Evolutionary conservation across 306 rosid species (phyloP), one percentile per base, ranked within the genome.

Genomic region (Coriaria nepalensis): DNA sequence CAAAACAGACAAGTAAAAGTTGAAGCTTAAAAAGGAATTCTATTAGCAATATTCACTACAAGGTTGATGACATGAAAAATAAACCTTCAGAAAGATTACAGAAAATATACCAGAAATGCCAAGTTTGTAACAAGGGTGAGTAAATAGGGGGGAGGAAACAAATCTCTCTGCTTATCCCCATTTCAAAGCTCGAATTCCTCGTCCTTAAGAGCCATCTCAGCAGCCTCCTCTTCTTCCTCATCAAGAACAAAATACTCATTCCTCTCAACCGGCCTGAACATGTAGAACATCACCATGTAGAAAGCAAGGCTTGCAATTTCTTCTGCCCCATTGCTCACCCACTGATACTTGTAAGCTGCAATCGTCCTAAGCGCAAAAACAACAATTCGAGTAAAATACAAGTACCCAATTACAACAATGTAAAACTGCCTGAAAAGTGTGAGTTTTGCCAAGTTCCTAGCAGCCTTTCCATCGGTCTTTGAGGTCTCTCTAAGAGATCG

Each of bases 191-290:
- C 62, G 10, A 57, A 57, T 46, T 84, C 92, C 54, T 81, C 97
- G 29, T 84, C 90, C 72, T 68, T 68, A 4, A 79, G 94, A 34
- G 97, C 92, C 63, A 81, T 7, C 55, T 90, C 95, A 0, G 94
- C 97, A 0, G 93, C 92, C 63, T 81, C 97, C 52, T 90, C 95
- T 40, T 90, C 97, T 75, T 84, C 95, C 58, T 77, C 94, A 13
- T 90, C 96, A n/a, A 90, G 80, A 40, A 70, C 74, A 33, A 85
- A 79, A 76, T 85, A 90, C 64, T 84, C 93, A 42, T 90, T 79
- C 67, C 43, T 78, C 90, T 74, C 87, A 67, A 78, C 82, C 0
- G 97, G 97, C 70, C 97, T 81, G 49, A 84, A 88, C 95, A 84
- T 88, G 45, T 88, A 81, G 77, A 88, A 88, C 80, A 88, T 88